Percentiles rank a stretch among this genome's conserved stretches.
Conservation (phyloP, 2,329 filamentous ascomycete species). For the Aspergillus fumigatiaffinis region DNA sequence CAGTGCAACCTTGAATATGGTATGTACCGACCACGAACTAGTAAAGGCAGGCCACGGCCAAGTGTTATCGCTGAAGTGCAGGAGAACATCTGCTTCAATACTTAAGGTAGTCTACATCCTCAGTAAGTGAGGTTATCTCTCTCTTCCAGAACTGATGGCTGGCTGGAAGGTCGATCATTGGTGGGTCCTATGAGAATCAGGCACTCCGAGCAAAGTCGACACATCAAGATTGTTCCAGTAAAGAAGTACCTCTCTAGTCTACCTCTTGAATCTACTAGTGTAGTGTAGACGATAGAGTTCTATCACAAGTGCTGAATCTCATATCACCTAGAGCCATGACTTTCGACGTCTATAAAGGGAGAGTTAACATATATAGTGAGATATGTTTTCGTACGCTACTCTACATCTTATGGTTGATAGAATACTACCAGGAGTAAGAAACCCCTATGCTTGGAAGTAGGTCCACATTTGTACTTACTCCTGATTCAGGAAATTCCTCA, state of each 20-base stretch:
- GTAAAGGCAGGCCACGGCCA: neutral
- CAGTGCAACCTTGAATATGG: neutral
- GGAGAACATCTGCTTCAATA: neutral
- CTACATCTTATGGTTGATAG: neutral
- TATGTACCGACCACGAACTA: neutral
- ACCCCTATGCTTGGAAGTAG: neutral
- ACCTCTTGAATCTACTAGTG: no score
- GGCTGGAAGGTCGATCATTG: conserved; percentile 11
- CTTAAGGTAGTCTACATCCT: neutral
- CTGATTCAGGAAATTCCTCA: neutral
- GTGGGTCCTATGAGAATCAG: conserved; percentile 12
- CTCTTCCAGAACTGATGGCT: conserved; percentile 3
- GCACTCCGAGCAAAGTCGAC: neutral
- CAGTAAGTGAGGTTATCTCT: neutral
- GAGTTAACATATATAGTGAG: neutral
- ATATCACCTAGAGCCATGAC: neutral
- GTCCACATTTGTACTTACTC: neutral
- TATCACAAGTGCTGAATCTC: neutral
- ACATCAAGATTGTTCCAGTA: neutral
- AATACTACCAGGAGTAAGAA: neutral
- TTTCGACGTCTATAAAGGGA: neutral
- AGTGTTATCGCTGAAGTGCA: neutral
- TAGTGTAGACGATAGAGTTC: no score
- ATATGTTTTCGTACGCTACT: neutral
- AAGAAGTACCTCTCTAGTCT: neutral